Evolutionary conservation across 148 eudicot genomes (phyloP), one percentile per base, ranked within the genome.

Genomic region (Suaeda aralocaspica): DNA sequence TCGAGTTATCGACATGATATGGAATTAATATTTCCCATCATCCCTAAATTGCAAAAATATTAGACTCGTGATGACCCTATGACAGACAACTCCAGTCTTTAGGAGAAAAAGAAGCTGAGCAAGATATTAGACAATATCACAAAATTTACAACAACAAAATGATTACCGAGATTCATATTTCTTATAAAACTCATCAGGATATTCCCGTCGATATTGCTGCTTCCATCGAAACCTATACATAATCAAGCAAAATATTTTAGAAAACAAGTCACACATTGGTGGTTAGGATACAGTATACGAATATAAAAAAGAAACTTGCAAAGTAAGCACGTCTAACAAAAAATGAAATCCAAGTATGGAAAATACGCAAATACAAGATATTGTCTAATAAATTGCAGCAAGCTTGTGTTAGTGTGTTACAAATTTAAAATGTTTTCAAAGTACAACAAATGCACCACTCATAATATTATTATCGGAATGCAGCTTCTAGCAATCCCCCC

Each of bases 111-210:
- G 25, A 25, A 33, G 45, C 29, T 64, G 30, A 53, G 29, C 15
- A 52, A 26, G 22, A 33, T 25, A 34, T 33, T 14, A 28, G 41
- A 41, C 14, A 29, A 24, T 13, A 25, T 51, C 48, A 3, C 25
- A 7, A 59, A 56, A 25, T n/a, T n/a, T n/a, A n/a, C n/a, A n/a
- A n/a, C n/a, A n/a, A n/a, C 21, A 26, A 26, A 33, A 66, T 56
- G 36, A 66, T 72, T 79, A 94, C 99, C 96, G 82, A 41, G 87
- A 68, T 29, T 94, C 97, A 3, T 92, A 74, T 76, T 91, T 91
- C 45, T 87, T 83, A 72, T 87, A 78, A 79, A 91, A 94, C 56
- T 85, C 85, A 46, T 91, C 99, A 3, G 97, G 96, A 72, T 87
- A 91, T 64, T 59, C 77, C 58, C 89, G 79, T 50, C 88, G 78